Base-by-base conservation (phyloP, 2,329 filamentous ascomycete species). In the Aspergillus clavatus region DNA sequence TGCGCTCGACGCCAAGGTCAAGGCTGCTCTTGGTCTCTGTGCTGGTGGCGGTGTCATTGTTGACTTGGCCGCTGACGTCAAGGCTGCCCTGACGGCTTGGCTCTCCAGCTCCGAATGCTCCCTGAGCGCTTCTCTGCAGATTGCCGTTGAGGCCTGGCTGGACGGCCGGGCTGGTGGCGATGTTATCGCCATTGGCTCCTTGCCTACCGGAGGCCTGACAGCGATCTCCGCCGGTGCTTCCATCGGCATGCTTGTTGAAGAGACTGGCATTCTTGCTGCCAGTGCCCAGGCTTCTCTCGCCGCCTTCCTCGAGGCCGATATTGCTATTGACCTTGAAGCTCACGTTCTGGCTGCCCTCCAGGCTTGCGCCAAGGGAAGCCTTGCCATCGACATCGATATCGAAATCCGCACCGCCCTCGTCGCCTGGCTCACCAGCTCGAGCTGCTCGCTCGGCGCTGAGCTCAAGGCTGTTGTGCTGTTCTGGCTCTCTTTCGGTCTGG, bases 401-500 rank as follows among this genome's bases (percentile, higher is more conserved):
- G 62, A 65, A 8, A 50, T 56, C 26, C 63, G 64, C 38, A 54
- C 58, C 47, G 44, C 60, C 36, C 56, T 69, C 24, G 56, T 61
- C 39, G 45, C 53, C 23, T 69, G 65, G 66, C 54, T 69, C 27
- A 49, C 59, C 28, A 53, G 59, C 45, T 54, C 55, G 23, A 47
- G 48, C 52, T 67, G 63, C 62, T 42, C 50, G 16, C 61, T 69
- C 16, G 62, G 61, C 36, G 63, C 55, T 43, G 60, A 68, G 44
- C 58, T 68, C 12, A 67, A 68, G 63, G 58, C 62, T 24, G 51
- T 66, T 38, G 51, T 68, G 37, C 47, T 66, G 24, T 56, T 65
- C 51, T 69, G 66, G 66, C 55, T 69, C 41, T 63, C 65, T 16
- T 53, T 67, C 23, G 59, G 47, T 46, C 57, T 58, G 14, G 50